phyloP scores from a whole-genome alignment of 805 yeast genomes.

The Candida stauntonica region DNA sequence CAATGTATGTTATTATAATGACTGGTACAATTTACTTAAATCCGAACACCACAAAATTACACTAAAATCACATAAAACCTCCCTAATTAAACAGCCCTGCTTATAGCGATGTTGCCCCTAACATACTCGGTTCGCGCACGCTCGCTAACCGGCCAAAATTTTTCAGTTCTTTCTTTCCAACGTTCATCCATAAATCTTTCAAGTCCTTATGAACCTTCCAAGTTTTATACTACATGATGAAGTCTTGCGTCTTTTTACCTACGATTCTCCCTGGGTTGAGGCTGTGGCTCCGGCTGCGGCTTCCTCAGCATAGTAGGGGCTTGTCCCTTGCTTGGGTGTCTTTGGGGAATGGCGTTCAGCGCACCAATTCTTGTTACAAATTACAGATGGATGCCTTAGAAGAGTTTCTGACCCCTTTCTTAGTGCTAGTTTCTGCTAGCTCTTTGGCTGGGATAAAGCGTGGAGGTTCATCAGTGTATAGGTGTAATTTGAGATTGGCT shows the following conservation, averaged over 20 bases:
- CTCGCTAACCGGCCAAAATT: too few relatives aligned
- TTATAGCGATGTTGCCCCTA: too few relatives aligned
- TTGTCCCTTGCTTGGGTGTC: slow-evolving; percentile 24
- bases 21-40: too few relatives aligned
- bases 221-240: slow-evolving; percentile 32
- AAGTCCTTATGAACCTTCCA: slow-evolving; percentile 27
- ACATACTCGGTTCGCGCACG: too few relatives aligned
- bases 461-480: slow-evolving; percentile 1
- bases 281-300: slow-evolving; percentile 8
- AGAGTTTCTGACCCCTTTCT: slow-evolving; percentile 29
- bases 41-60: too few relatives aligned
- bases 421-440: neutral
- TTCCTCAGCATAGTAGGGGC: slow-evolving; percentile 21
- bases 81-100: too few relatives aligned
- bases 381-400: slow-evolving; percentile 20
- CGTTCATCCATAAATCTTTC: neutral
- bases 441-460: neutral
- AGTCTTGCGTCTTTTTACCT: slow-evolving; percentile 27
- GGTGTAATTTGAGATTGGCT: neutral
- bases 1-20: too few relatives aligned
- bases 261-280: slow-evolving; percentile 29
- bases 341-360: slow-evolving; percentile 28
- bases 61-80: too few relatives aligned
- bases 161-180: neutral
- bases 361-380: slow-evolving; percentile 29